phyloP scores from a whole-genome alignment of 768 basidiomycete genomes.

The Phaeotremella fagi region DNA sequence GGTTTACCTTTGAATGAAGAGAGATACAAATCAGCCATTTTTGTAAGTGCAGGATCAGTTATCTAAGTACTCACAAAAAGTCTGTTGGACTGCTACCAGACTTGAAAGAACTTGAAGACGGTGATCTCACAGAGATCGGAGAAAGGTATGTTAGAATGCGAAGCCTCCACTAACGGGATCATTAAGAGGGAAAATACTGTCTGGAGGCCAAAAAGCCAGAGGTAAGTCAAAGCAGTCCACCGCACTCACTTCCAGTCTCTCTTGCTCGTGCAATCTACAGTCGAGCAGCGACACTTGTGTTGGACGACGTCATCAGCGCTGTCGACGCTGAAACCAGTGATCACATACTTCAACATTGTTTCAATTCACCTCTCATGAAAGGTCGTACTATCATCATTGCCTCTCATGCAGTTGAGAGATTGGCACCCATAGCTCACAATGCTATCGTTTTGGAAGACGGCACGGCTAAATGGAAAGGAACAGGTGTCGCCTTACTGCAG shows the following conservation, averaged over 20 bases:
- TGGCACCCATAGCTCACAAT: slow-evolving; percentile 39
- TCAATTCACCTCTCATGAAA: slow-evolving; percentile 52
- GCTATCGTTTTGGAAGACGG: slow-evolving; percentile 39
- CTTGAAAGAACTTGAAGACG: slow-evolving; percentile 56
- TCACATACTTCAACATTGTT: slow-evolving; percentile 55
- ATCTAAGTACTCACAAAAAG: slow-evolving; percentile 5
- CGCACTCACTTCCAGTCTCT: slow-evolving; percentile 45
- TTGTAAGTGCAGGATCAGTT: slow-evolving; percentile 13
- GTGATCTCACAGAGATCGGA: slow-evolving; percentile 66
- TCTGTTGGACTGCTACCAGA: slow-evolving; percentile 50
- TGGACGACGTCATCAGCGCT: slow-evolving; percentile 66
- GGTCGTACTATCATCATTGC: slow-evolving; percentile 57
- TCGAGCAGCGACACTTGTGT: slow-evolving; percentile 57
- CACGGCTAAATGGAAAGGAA: slow-evolving; percentile 20
- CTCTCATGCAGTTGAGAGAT: slow-evolving; percentile 46
- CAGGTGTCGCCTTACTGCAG: slow-evolving; percentile 19
- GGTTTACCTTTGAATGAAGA: slow-evolving; percentile 50
- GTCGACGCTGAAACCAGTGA: slow-evolving; percentile 58
- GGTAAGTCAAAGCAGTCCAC: slow-evolving; percentile 10
- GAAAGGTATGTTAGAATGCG: slow-evolving; percentile 57
- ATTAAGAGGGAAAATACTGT: slow-evolving; percentile 41
- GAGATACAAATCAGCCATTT: slow-evolving; percentile 51
- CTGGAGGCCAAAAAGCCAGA: slow-evolving; percentile 61
- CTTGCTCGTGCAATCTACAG: slow-evolving; percentile 62
- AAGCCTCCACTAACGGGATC: background rate